Conservation (phyloP, 306 rosid species). For the Lathyrus aphaca region DNA sequence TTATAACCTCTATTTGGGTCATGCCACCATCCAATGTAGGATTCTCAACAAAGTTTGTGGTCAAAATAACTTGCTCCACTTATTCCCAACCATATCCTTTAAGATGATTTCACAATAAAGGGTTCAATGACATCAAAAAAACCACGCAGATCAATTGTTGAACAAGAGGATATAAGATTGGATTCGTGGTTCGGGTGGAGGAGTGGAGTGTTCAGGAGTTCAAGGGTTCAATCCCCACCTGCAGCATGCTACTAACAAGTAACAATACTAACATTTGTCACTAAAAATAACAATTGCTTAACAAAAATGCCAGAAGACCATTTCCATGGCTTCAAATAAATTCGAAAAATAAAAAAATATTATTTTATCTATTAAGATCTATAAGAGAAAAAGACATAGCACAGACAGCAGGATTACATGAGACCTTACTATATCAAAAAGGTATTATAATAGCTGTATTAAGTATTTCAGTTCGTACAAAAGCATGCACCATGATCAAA, state of each 20-base stretch:
- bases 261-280: not conserved
- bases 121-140: not conserved
- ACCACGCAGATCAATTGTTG: slow-evolving; percentile 6
- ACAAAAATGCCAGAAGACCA: slow-evolving; percentile 4
- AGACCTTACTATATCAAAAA: slow-evolving; percentile 12
- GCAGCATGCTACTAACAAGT: not conserved
- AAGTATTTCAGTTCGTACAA: slow-evolving; percentile 33
- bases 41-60: not conserved
- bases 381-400: slow-evolving; percentile 2
- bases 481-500: slow-evolving; percentile 7
- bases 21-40: slow-evolving; percentile 4
- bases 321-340: slow-evolving; percentile 27
- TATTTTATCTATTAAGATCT: slow-evolving; percentile 2
- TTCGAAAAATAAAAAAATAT: slow-evolving; percentile 7
- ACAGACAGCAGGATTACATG: not conserved
- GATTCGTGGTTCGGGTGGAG: not conserved
- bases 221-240: not conserved
- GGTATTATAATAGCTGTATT: not conserved
- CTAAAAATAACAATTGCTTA: not conserved
- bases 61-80: not conserved
- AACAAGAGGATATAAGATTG: not conserved
- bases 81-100: slow-evolving; percentile 12
- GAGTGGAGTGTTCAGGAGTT: not conserved
- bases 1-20: not conserved
- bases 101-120: slow-evolving; percentile 8